A percentile compares a stretch with the other conserved stretches of the same genome.
These are phyloP conservation scores for Lichtheimia hyalospora DNA, from an alignment of 371 early-diverging fungal species.

Conservation along the genomic window DNA sequence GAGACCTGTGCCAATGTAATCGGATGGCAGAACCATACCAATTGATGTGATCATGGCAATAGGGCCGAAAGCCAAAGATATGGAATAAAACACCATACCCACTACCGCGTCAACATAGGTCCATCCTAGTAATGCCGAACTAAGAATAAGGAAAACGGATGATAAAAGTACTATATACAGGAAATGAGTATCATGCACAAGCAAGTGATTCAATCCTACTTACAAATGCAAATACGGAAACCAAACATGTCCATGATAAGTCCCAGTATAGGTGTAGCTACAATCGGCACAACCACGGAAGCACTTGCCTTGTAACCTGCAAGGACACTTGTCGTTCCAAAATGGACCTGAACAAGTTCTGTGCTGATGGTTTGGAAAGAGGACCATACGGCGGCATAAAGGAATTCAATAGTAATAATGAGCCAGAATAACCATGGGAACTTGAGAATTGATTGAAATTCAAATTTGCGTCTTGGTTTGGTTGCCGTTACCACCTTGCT, in stretches of 20 bases:
- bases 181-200: background rate
- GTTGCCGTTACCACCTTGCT: slow-evolving; percentile 14
- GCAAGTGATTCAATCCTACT: background rate
- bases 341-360: slow-evolving; percentile 43
- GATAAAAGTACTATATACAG: slow-evolving; percentile 24
- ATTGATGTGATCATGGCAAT: slow-evolving; percentile 54
- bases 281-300: slow-evolving; percentile 52
- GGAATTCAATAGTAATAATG: slow-evolving; percentile 44
- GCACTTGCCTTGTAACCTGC: slow-evolving; percentile 60
- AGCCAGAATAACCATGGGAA: slow-evolving; percentile 53
- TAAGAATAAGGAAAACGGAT: slow-evolving; percentile 40
- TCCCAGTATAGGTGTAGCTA: slow-evolving; percentile 56
- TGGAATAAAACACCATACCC: slow-evolving; percentile 50
- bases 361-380: slow-evolving; percentile 56
- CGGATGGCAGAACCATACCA: slow-evolving; percentile 46
- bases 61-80: slow-evolving; percentile 54
- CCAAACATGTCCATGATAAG: slow-evolving; percentile 54
- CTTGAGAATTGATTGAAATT: slow-evolving; percentile 36
- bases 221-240: slow-evolving; percentile 36
- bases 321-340: slow-evolving; percentile 31
- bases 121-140: slow-evolving; percentile 43
- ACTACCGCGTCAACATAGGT: slow-evolving; percentile 38
- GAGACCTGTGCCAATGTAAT: slow-evolving; percentile 55
- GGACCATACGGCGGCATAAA: slow-evolving; percentile 57
- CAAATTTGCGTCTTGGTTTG: slow-evolving; percentile 30